phyloP scores from a whole-genome alignment of 768 basidiomycete genomes.

The Lactifluus hygrophoroides region DNA sequence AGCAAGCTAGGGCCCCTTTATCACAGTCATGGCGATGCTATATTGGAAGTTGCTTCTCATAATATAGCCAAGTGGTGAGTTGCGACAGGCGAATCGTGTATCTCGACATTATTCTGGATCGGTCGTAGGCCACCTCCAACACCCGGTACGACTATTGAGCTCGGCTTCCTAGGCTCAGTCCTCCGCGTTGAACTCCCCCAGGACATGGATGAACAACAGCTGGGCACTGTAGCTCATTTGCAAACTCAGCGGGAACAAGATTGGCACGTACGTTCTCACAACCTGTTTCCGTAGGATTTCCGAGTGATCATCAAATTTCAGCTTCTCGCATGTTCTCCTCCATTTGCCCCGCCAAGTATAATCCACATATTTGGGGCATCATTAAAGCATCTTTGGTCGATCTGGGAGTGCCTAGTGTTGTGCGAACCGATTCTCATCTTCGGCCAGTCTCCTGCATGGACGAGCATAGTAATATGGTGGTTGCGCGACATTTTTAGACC shows the following conservation, averaged over 20 bases:
- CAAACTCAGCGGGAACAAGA: constrained; percentile 15
- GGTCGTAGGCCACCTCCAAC: constrained; percentile 69
- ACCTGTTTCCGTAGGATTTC: neutral
- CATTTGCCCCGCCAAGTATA: constrained; percentile 45
- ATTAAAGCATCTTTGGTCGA: constrained; percentile 63
- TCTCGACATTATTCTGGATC: constrained; percentile 20
- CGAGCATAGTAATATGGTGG: constrained; percentile 90
- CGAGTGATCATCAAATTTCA: constrained; percentile 23
- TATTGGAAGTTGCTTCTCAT: constrained; percentile 80
- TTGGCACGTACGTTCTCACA: constrained; percentile 10
- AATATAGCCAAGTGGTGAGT: constrained; percentile 78
- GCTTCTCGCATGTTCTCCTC: constrained; percentile 61
- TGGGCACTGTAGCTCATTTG: constrained; percentile 38
- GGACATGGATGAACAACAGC: constrained; percentile 62
- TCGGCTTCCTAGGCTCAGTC: constrained; percentile 78
- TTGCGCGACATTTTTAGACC: constrained; percentile 80
- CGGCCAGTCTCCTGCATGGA: constrained; percentile 67
- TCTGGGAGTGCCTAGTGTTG: constrained; percentile 91
- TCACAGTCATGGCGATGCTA: constrained; percentile 62
- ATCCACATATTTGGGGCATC: constrained; percentile 55
- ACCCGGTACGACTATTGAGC: constrained; percentile 58
- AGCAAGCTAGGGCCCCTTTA: constrained; percentile 68
- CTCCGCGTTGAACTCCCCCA: constrained; percentile 66
- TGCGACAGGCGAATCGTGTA: neutral
- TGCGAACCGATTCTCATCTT: constrained; percentile 87